Conservation (phyloP, 768 basidiomycete genomes). For the Xerocomellus chrysenteron region DNA sequence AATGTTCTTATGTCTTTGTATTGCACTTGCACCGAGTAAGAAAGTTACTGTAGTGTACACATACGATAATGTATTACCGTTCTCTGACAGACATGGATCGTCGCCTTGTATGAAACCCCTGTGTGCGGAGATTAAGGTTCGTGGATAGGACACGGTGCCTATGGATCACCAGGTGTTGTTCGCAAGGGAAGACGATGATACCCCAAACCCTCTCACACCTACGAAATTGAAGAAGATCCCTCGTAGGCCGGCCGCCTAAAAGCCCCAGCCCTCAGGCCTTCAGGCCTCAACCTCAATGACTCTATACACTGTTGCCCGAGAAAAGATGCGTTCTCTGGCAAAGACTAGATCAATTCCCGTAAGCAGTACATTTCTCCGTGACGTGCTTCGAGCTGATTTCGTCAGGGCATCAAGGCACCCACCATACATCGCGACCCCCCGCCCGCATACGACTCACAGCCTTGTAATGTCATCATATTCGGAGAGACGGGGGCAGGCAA, state of each 20-base stretch:
- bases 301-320: conserved; percentile 1
- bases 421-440: conserved; percentile 6
- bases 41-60: neutral
- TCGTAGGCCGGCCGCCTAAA: neutral
- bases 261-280: neutral
- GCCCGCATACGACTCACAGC: conserved; percentile 14
- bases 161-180: conserved; percentile 9
- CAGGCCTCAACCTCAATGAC: neutral
- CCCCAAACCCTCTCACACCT: conserved; percentile 17
- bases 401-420: conserved; percentile 3
- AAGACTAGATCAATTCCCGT: conserved; percentile 4
- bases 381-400: neutral
- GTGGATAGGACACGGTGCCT: neutral
- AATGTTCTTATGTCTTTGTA: conserved; percentile 10
- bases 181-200: neutral
- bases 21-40: neutral
- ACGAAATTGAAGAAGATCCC: neutral
- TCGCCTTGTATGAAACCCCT: neutral
- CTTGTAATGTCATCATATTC: conserved; percentile 27
- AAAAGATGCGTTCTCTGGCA: conserved; percentile 3
- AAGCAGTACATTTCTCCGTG: neutral
- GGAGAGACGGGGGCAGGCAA: conserved; percentile 35
- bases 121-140: conserved; percentile 11
- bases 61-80: neutral
- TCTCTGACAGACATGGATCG: conserved; percentile 1